phyloP scores from a whole-genome alignment of 257 asterid species.

The Fraxinus anomala region DNA sequence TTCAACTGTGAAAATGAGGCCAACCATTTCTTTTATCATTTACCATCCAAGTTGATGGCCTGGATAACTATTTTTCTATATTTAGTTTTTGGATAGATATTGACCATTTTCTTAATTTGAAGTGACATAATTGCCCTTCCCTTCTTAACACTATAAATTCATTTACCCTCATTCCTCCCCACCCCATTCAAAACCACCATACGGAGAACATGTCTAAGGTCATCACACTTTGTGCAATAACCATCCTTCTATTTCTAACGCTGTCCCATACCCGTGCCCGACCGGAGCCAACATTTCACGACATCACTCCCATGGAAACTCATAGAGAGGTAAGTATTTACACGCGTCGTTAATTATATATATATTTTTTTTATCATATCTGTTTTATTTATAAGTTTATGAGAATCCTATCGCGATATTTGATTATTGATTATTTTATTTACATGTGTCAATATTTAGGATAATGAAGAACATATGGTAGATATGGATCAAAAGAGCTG shows the following conservation, averaged over 20 bases:
- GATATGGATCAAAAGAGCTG: constrained; percentile 44
- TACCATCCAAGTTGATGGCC: constrained; percentile 4
- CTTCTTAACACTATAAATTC: constrained; percentile 31
- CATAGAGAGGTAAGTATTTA: constrained; percentile 28
- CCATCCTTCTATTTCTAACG: constrained; percentile 43
- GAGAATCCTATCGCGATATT: not conserved
- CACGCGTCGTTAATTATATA: too few species aligned
- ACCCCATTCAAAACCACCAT: not conserved
- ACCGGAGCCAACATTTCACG: constrained; percentile 41
- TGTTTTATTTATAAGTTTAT: not conserved
- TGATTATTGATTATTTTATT: too few species aligned
- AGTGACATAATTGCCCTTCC: constrained; percentile 32
- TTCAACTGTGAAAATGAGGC: constrained; percentile 31
- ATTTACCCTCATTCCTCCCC: not conserved
- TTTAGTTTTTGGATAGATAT: not conserved
- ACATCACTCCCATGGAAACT: constrained; percentile 64
- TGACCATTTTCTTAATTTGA: not conserved
- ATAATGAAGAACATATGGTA: constrained; percentile 29
- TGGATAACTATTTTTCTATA: constrained; percentile 7
- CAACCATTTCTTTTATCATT: constrained; percentile 24
- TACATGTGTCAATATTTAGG: constrained; percentile 34
- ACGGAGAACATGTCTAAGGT: constrained; percentile 44
- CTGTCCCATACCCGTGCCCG: constrained; percentile 41
- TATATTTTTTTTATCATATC: too few species aligned
- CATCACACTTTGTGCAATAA: constrained; percentile 35